Evolutionary conservation across 2,329 filamentous ascomycete genomes (phyloP).

Genomic region (Colletotrichum sp.): DNA sequence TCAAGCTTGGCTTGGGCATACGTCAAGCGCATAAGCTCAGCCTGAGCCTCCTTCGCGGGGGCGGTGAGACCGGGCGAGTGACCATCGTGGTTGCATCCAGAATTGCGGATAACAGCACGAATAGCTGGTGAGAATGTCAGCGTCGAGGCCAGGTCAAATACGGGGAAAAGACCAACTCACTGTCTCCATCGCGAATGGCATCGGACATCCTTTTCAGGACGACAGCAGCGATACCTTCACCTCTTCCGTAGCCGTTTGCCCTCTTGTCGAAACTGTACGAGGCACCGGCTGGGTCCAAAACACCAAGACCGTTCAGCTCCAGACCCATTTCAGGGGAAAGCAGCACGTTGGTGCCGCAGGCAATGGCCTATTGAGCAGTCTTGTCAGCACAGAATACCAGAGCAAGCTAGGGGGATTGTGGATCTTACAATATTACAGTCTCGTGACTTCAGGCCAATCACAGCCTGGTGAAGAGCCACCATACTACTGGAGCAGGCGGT

Average conservation of each 20-base stretch:
- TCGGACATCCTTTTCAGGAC: background rate
- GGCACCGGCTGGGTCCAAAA: background rate
- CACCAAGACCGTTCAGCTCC: background rate
- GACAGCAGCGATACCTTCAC: conserved; percentile 59
- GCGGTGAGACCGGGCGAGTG: conserved; percentile 40
- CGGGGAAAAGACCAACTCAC: background rate
- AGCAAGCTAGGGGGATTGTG: background rate
- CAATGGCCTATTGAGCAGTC: background rate
- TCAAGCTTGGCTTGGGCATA: conserved; percentile 34
- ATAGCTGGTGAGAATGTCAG: background rate
- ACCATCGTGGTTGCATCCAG: conserved; percentile 45
- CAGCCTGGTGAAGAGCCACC: conserved; percentile 22
- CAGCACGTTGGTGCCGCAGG: background rate
- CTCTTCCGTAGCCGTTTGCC: conserved; percentile 67
- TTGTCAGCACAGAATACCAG: background rate
- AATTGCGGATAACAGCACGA: background rate
- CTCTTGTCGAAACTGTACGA: conserved; percentile 19
- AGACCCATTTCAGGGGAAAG: background rate
- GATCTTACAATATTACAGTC: background rate
- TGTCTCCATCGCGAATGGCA: background rate
- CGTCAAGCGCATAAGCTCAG: conserved; percentile 38
- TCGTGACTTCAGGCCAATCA: conserved; percentile 9
- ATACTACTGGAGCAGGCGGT: background rate
- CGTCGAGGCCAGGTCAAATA: too few relatives aligned
- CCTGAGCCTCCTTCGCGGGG: conserved; percentile 29